These are phyloP conservation scores for Chrysosporium queenslandicum DNA, from an alignment of 2,329 filamentous ascomycete species.

Conservation along the genomic window DNA sequence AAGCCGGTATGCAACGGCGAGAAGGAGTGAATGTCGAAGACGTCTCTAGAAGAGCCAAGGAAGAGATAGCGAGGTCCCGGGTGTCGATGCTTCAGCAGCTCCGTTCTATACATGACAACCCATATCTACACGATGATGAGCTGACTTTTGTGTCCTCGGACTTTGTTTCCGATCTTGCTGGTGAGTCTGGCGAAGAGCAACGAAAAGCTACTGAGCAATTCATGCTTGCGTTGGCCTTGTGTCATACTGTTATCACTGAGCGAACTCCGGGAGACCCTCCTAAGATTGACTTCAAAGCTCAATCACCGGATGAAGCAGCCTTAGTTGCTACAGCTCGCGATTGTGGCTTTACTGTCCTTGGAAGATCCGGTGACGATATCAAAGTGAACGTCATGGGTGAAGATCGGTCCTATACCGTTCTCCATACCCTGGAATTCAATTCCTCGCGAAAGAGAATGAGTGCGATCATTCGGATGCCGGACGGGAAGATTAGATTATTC, in stretches of 20 bases:
- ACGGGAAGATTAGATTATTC: constrained; percentile 78
- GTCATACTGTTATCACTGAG: constrained; percentile 92
- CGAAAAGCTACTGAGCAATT: constrained; percentile 72
- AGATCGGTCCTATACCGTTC: constrained; percentile 71
- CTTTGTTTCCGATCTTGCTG: constrained; percentile 72
- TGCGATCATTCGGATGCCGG: constrained; percentile 87
- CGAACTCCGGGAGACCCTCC: constrained; percentile 80
- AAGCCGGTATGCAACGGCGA: constrained; percentile 90
- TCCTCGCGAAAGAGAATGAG: constrained; percentile 96
- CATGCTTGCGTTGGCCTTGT: constrained; percentile 91
- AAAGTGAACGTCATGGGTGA: constrained; percentile 78
- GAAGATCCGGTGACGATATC: constrained; percentile 67
- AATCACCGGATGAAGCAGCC: constrained; percentile 92
- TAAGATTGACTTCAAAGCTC: constrained; percentile 87
- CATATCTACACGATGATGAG: constrained; percentile 79
- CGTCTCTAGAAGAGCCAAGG: constrained; percentile 60
- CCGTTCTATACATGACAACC: constrained; percentile 73
- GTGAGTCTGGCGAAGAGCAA: constrained; percentile 66
- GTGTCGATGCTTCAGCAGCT: constrained; percentile 60
- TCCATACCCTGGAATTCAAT: constrained; percentile 97
- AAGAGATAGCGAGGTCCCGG: constrained; percentile 71
- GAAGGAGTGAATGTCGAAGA: constrained; percentile 77
- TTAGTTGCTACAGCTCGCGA: constrained; percentile 89
- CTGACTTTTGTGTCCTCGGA: constrained; percentile 88
- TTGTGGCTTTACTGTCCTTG: constrained; percentile 86